Evolutionary conservation across 441 rosid genomes (phyloP).

Genomic region (Daphne laureola): DNA sequence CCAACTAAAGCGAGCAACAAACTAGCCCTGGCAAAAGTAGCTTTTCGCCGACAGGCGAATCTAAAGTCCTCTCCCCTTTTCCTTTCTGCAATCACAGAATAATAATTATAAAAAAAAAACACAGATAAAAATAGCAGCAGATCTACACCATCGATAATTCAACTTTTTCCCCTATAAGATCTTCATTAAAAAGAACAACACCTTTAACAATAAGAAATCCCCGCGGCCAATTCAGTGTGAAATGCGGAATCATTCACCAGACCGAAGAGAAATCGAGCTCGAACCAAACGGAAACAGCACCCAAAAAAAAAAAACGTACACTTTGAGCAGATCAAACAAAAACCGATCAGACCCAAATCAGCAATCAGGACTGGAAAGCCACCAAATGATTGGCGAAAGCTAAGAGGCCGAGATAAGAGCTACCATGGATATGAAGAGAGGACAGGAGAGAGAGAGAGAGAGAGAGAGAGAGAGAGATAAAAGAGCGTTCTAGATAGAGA

Average conservation of each 20-base stretch:
- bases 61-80: constrained; percentile 20
- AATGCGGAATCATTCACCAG: constrained; percentile 8
- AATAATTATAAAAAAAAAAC: too few relatives aligned
- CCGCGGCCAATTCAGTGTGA: constrained; percentile 9
- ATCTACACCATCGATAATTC: constrained; percentile 22
- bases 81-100: constrained; percentile 16
- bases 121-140: constrained; percentile 32
- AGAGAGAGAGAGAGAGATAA: neutral
- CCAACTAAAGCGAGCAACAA: constrained; percentile 23
- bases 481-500: constrained; percentile 2
- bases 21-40: constrained; percentile 15
- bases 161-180: neutral
- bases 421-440: neutral
- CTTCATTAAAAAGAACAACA: constrained; percentile 4
- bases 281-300: constrained; percentile 13
- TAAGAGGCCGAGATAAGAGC: neutral
- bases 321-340: constrained; percentile 28
- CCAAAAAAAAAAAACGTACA: neutral
- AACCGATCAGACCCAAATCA: constrained; percentile 9
- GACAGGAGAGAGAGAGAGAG: neutral
- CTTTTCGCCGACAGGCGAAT: constrained; percentile 19
- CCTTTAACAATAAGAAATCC: constrained; percentile 12
- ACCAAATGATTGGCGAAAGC: neutral
- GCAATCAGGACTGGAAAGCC: neutral
- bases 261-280: constrained; percentile 11